A percentile compares a stretch with the other conserved stretches of the same genome.
Evolutionary conservation across 257 asterid genomes (phyloP).

Genomic region (Plantago ovata): DNA sequence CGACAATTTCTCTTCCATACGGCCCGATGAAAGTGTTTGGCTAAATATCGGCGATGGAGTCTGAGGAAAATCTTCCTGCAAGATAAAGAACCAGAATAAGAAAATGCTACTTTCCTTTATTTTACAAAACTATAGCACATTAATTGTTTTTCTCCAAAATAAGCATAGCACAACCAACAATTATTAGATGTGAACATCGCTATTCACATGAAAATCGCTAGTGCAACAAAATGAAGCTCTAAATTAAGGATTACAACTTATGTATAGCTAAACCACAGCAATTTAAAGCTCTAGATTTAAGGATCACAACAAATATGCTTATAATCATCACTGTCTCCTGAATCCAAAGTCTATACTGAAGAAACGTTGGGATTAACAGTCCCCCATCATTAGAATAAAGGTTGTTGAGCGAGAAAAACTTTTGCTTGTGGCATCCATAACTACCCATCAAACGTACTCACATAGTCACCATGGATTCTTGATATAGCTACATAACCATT

Average conservation of each 20-base stretch:
- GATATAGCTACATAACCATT: not conserved
- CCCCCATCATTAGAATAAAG: no score
- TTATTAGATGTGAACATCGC: not conserved
- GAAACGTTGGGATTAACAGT: no score
- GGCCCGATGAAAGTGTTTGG: constrained; percentile 47
- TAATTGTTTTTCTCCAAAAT: not conserved
- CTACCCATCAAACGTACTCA: no score
- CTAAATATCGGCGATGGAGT: constrained; percentile 73
- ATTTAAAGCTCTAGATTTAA: constrained; percentile 13
- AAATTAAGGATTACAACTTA: constrained; percentile 14
- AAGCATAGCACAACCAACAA: not conserved
- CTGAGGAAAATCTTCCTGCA: constrained; percentile 75
- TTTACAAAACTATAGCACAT: no score
- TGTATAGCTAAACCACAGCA: not conserved
- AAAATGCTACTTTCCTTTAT: constrained; percentile 2
- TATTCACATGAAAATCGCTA: not conserved
- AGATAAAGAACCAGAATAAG: constrained; percentile 21
- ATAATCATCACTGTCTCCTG: no score
- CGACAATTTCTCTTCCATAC: constrained; percentile 48
- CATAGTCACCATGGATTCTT: no score
- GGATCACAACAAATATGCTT: not conserved
- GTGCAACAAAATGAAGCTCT: not conserved
- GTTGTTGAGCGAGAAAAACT: no score
- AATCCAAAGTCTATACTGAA: no score
- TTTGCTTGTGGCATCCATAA: no score